Evolutionary conservation across 805 yeast genomes (phyloP).

Genomic region (Saccharomycopsis sp.): DNA sequence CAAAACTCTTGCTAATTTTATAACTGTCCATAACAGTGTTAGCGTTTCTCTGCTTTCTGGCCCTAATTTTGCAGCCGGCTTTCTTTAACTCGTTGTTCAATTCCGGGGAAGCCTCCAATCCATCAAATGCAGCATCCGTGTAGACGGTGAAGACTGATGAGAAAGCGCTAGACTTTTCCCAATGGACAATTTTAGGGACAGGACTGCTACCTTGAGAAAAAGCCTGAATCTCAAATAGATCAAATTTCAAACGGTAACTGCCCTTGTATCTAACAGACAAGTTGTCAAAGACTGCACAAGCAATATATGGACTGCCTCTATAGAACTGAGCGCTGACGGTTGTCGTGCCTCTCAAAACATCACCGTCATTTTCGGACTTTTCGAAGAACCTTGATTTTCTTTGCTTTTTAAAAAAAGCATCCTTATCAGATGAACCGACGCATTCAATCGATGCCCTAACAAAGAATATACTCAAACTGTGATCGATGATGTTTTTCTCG

Average conservation of each 20-base stretch:
- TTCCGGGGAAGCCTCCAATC: slow-evolving; percentile 20
- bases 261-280: slow-evolving; percentile 21
- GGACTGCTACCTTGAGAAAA: slow-evolving; percentile 4
- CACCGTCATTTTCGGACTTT: slow-evolving; percentile 12
- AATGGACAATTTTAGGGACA: slow-evolving; percentile 14
- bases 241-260: slow-evolving; percentile 18
- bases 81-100: slow-evolving; percentile 18
- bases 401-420: slow-evolving; percentile 18
- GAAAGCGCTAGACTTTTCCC: slow-evolving; percentile 10
- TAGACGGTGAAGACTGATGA: slow-evolving; percentile 19
- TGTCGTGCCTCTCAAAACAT: slow-evolving; percentile 20
- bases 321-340: slow-evolving; percentile 19
- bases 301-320: slow-evolving; percentile 19
- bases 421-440: slow-evolving; percentile 14
- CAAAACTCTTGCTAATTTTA: slow-evolving; percentile 11
- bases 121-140: slow-evolving; percentile 21
- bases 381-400: slow-evolving; percentile 17
- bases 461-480: slow-evolving; percentile 17
- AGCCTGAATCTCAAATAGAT: slow-evolving; percentile 18
- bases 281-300: slow-evolving; percentile 21
- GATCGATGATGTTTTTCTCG: slow-evolving; percentile 15
- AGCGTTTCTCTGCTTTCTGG: slow-evolving; percentile 16
- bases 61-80: slow-evolving; percentile 21
- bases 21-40: slow-evolving; percentile 8
- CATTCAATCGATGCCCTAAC: slow-evolving; percentile 20